These are phyloP conservation scores for Hemisphaericaspora subhashii DNA, from an alignment of 1,139 yeast species.

Conservation along the genomic window DNA sequence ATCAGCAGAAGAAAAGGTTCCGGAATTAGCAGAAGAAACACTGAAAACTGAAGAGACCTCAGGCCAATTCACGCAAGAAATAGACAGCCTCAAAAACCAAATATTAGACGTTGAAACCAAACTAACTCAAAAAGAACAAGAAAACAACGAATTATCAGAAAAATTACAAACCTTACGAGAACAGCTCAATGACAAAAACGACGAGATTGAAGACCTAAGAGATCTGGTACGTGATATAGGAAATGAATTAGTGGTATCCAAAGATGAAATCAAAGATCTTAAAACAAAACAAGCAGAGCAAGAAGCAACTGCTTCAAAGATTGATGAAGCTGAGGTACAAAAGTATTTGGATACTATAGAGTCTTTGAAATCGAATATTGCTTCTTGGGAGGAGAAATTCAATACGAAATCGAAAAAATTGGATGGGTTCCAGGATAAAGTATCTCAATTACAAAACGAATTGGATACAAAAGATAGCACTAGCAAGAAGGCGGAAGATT, in stretches of 20 bases:
- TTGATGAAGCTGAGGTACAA: neutral
- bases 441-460: slow-evolving; percentile 8
- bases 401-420: slow-evolving; percentile 8
- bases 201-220: slow-evolving; percentile 58
- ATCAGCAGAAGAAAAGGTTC: too few relatives aligned
- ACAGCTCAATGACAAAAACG: slow-evolving; percentile 32
- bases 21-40: neutral
- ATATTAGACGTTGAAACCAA: slow-evolving; percentile 1
- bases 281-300: slow-evolving; percentile 12
- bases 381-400: slow-evolving; percentile 9
- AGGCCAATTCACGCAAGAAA: slow-evolving; percentile 5
- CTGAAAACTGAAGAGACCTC: neutral
- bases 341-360: slow-evolving; percentile 9
- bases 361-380: slow-evolving; percentile 2
- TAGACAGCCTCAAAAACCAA: slow-evolving; percentile 19
- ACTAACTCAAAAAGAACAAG: slow-evolving; percentile 10
- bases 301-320: neutral
- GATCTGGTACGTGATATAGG: slow-evolving; percentile 78
- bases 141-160: slow-evolving; percentile 19
- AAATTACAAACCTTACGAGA: slow-evolving; percentile 16
- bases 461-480: slow-evolving; percentile 10
- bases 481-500: slow-evolving; percentile 10
- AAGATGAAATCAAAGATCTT: slow-evolving; percentile 36
- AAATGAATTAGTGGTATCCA: slow-evolving; percentile 64
- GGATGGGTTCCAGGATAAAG: slow-evolving; percentile 9